Evolutionary conservation across 768 basidiomycete species (phyloP).

Genomic region (Serendipita indica): DNA sequence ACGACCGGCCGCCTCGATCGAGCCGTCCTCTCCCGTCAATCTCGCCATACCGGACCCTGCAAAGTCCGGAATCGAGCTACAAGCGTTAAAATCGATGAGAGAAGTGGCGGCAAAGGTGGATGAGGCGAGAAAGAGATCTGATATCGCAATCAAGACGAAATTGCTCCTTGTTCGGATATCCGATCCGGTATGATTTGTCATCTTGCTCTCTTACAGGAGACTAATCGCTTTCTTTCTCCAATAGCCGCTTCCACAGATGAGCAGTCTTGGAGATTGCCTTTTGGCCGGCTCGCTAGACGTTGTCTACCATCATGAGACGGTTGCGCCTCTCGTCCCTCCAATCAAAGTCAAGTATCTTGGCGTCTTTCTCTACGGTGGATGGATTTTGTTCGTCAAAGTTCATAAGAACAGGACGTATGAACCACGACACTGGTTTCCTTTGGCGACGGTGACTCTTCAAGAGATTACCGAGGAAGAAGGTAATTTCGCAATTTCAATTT

Average conservation of each 20-base stretch:
- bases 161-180: slow-evolving; percentile 55
- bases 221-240: neutral
- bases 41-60: neutral
- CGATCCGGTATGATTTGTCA: slow-evolving; percentile 15
- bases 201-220: neutral
- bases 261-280: slow-evolving; percentile 61
- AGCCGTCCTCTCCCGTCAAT: neutral
- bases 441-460: slow-evolving; percentile 54
- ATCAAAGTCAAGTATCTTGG: slow-evolving; percentile 77
- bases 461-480: slow-evolving; percentile 61
- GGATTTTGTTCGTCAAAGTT: slow-evolving; percentile 76
- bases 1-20: slow-evolving; percentile 11
- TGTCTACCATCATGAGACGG: slow-evolving; percentile 48
- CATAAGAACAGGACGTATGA: slow-evolving; percentile 62
- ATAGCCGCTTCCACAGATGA: slow-evolving; percentile 22
- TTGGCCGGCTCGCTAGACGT: slow-evolving; percentile 83
- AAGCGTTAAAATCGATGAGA: slow-evolving; percentile 50
- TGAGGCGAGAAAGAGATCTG: slow-evolving; percentile 56
- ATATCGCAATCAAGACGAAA: slow-evolving; percentile 47
- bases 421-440: slow-evolving; percentile 74
- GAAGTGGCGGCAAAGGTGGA: slow-evolving; percentile 64
- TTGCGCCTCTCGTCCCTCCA: slow-evolving; percentile 32
- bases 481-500: slow-evolving; percentile 25
- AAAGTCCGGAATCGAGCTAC: neutral
- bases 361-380: slow-evolving; percentile 83